Base-by-base conservation (phyloP, 352 stramenopile species). In the Phytophthora chlamydospora region DNA sequence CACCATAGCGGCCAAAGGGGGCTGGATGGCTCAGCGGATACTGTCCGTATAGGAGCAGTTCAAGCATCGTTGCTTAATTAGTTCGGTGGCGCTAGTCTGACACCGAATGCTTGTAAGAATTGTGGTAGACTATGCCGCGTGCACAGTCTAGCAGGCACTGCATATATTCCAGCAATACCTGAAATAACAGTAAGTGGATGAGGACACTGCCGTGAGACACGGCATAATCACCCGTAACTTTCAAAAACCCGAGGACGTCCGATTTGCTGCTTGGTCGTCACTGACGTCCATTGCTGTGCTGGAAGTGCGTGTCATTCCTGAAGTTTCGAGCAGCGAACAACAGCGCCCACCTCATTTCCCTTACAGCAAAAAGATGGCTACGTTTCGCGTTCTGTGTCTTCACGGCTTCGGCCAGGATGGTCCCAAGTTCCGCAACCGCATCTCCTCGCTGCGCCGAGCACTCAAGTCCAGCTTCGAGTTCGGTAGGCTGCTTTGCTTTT, bases 401-500 rank as follows among this genome's bases (percentile, higher is more conserved):
- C 87, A 95, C 53, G 87, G 87, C 42, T 91, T 92, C 48, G 80
- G 81, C 47, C 87, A 95, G 62, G 89, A 88, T 51, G 80, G 75
- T 17, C 66, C 76, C 31, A 90, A 83, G 46, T 71, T 95, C 43
- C 80, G 83, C 34, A 78, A 73, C 14, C 78, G 85, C 53, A 93
- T 95, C 35, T 81, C 83, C 7, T 80, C 81, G 1, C 87, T 88
- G 42, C 74, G 82, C 7, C 78, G 86, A 7, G 70, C 78, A 12
- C 82, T 93, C 61, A 93, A 95, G 63, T 88, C 71, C 32, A 88
- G 47, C 12, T 76, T 89, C n/a, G 84, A 95, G 42, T 95, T 95
- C 46, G 84, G 86, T 95, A 58, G 11, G 34, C 11, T 42, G 29
- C 29, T 31, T 16, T 39, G 9, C n/a, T n/a, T 2, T 33, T 56